Conservation (phyloP, 2,329 filamentous ascomycete genomes). For the Verticillium nonalfalfae region DNA sequence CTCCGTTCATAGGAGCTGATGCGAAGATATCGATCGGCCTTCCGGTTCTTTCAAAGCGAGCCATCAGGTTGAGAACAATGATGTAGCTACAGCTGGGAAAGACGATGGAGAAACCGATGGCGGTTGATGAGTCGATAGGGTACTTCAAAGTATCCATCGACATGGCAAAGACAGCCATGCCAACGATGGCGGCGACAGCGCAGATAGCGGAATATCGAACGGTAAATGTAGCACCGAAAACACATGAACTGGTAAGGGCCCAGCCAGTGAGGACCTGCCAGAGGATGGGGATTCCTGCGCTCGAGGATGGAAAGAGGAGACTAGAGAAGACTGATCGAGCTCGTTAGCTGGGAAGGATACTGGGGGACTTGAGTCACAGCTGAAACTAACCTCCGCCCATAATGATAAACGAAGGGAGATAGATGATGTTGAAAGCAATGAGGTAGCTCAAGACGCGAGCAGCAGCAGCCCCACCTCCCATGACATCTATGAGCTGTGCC, state of each 20-base stretch:
- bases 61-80: conserved; percentile 18
- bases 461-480: conserved; percentile 43
- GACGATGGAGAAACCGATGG: conserved; percentile 13
- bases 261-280: conserved; percentile 36
- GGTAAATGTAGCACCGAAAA: conserved; percentile 33
- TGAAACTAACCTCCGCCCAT: conserved; percentile 16
- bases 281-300: conserved; percentile 17
- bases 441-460: conserved; percentile 55
- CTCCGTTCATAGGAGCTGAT: conserved; percentile 13
- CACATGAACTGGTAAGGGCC: conserved; percentile 54
- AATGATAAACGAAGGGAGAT: conserved; percentile 18
- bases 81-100: conserved; percentile 21
- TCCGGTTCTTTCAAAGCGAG: conserved; percentile 12
- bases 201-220: conserved; percentile 14
- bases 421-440: conserved; percentile 58
- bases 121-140: conserved; percentile 1
- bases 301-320: conserved; percentile 10
- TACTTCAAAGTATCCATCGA: not conserved
- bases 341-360: too few relatives aligned
- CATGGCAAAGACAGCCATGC: conserved; percentile 11
- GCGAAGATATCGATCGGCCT: conserved; percentile 11
- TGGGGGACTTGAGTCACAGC: too few relatives aligned
- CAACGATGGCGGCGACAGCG: conserved; percentile 13
- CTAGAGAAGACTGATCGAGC: conserved; percentile 31
- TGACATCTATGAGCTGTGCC: conserved; percentile 67